These are phyloP conservation scores for Cutaneotrichosporon mucoides DNA, from an alignment of 1,284 basidiomycete genomes.

Conservation along the genomic window DNA sequence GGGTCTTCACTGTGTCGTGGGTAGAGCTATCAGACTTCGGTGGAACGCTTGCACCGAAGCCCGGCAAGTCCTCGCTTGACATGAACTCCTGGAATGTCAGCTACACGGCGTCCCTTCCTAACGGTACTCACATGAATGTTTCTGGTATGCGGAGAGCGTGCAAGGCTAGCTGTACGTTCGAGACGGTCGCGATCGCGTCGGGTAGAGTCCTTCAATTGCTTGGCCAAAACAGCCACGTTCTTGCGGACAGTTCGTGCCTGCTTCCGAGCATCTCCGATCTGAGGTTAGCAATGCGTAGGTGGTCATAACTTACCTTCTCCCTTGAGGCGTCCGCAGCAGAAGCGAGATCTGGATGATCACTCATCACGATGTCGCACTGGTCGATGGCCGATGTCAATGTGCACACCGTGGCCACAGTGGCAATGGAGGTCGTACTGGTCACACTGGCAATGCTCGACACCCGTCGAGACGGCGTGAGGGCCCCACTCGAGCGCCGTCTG, in stretches of 20 bases:
- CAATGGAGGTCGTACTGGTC: not conserved
- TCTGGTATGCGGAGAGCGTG: conserved; percentile 48
- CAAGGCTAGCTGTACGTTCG: conserved; percentile 19
- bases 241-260: conserved; percentile 9
- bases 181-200: not conserved
- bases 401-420: conserved; percentile 1
- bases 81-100: conserved; percentile 4
- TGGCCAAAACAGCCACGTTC: conserved; percentile 6
- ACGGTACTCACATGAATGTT: conserved; percentile 45
- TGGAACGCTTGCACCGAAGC: not conserved
- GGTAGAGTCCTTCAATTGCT: not conserved
- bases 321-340: conserved; percentile 10
- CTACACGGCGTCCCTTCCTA: not conserved
- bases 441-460: conserved; percentile 10
- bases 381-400: conserved; percentile 9
- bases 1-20: conserved; percentile 21
- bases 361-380: conserved; percentile 17
- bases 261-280: conserved; percentile 13
- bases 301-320: not conserved
- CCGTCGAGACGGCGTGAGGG: conserved; percentile 6
- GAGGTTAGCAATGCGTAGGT: not conserved
- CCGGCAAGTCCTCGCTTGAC: not conserved
- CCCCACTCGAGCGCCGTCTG: conserved; percentile 1
- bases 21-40: too few species aligned
- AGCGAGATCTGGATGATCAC: conserved; percentile 15